Evolutionary conservation across 805 yeast species (phyloP).

Genomic region (Hanseniaspora lachancei): DNA sequence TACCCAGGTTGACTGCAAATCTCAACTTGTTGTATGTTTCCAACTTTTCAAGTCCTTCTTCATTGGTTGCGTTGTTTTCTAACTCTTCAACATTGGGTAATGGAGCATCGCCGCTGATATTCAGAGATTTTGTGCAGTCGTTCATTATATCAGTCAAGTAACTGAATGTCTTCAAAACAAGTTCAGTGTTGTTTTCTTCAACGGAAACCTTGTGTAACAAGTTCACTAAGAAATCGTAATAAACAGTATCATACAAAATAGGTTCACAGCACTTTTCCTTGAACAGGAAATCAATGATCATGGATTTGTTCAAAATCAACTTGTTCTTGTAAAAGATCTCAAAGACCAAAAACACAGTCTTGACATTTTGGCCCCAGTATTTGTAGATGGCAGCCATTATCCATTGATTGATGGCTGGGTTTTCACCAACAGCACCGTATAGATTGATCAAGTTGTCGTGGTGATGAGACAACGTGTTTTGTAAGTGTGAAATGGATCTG

Average conservation of each 20-base stretch:
- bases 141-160: conserved; percentile 19
- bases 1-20: conserved; percentile 27
- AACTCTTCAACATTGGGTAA: conserved; percentile 17
- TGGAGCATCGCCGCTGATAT: conserved; percentile 15
- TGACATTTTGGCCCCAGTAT: conserved; percentile 54
- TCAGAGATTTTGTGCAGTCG: conserved; percentile 18
- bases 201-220: conserved; percentile 23
- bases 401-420: conserved; percentile 29
- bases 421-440: conserved; percentile 23
- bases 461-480: conserved; percentile 38
- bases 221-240: conserved; percentile 33
- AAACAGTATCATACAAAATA: conserved; percentile 34
- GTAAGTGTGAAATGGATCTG: conserved; percentile 70
- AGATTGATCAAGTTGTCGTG: conserved; percentile 28
- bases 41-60: conserved; percentile 23
- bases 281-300: conserved; percentile 28
- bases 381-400: conserved; percentile 45
- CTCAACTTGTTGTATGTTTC: conserved; percentile 35
- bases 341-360: conserved; percentile 48
- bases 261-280: conserved; percentile 29
- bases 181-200: conserved; percentile 16
- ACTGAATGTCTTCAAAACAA: conserved; percentile 24
- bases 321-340: conserved; percentile 38
- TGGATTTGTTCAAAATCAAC: conserved; percentile 31
- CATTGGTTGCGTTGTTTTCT: not conserved